phyloP scores from a whole-genome alignment of 1,284 basidiomycete genomes.

The Wallemia ichthyophaga region DNA sequence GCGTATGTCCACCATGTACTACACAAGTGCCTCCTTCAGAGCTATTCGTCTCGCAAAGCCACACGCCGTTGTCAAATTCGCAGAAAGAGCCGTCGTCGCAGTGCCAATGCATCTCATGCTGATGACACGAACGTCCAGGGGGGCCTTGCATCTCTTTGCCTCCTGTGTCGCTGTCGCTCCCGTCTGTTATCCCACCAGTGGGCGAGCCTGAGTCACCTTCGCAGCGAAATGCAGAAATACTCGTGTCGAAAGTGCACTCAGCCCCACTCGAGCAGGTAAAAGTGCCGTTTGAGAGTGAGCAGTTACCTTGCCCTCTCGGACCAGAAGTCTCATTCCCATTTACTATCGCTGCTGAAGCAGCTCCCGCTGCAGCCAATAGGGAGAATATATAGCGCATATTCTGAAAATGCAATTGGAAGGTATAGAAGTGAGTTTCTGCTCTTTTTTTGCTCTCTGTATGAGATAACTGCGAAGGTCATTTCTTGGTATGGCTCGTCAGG shows the following conservation, averaged over 20 bases:
- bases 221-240: neutral
- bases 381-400: neutral
- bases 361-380: neutral
- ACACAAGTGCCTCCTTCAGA: no score
- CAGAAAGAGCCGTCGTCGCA: slow-evolving; percentile 7
- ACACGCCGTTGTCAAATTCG: slow-evolving; percentile 3
- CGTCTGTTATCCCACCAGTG: no score
- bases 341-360: neutral
- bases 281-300: neutral
- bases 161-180: no score
- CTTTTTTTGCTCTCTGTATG: no score
- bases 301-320: neutral
- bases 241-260: neutral
- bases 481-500: neutral
- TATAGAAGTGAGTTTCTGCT: no score
- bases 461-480: neutral
- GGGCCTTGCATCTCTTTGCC: neutral
- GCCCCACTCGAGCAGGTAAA: neutral
- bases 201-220: neutral
- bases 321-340: neutral
- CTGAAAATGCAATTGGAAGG: no score
- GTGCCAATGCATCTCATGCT: slow-evolving; percentile 6
- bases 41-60: no score
- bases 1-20: slow-evolving; percentile 10
- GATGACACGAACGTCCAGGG: neutral